Evolutionary conservation across 2,329 filamentous ascomycete genomes (phyloP).

Genomic region (Fusarium metavorans): DNA sequence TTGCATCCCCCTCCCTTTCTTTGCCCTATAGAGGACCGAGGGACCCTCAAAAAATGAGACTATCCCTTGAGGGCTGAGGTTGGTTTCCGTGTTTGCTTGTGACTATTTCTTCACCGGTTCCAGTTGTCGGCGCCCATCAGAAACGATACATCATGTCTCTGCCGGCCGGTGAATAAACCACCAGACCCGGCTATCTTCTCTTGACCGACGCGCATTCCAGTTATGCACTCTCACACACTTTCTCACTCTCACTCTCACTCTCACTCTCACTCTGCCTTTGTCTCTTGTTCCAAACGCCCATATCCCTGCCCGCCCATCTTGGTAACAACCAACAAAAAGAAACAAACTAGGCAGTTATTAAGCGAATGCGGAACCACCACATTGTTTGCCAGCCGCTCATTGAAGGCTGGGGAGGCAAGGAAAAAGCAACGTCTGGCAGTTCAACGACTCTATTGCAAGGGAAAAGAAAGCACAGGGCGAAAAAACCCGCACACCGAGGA

Average conservation of each 20-base stretch:
- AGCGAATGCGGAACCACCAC: neutral
- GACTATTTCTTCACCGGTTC: conserved; percentile 15
- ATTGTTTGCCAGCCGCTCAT: neutral
- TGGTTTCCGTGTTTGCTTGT: neutral
- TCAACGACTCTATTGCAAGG: neutral
- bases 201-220: neutral
- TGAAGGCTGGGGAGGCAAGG: neutral
- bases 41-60: neutral
- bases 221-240: neutral
- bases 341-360: neutral
- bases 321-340: neutral
- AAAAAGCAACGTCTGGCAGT: conserved; percentile 30
- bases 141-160: conserved; percentile 33
- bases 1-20: conserved; percentile 17
- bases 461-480: neutral
- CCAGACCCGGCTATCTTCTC: conserved; percentile 5
- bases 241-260: neutral
- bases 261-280: neutral
- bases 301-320: neutral
- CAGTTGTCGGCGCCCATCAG: conserved; percentile 3
- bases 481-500: conserved; percentile 11
- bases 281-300: neutral
- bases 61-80: neutral
- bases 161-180: conserved; percentile 17
- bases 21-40: neutral